These are phyloP conservation scores for Puccinia novopanici DNA, from an alignment of 1,284 basidiomycete genomes.

Conservation along the genomic window DNA sequence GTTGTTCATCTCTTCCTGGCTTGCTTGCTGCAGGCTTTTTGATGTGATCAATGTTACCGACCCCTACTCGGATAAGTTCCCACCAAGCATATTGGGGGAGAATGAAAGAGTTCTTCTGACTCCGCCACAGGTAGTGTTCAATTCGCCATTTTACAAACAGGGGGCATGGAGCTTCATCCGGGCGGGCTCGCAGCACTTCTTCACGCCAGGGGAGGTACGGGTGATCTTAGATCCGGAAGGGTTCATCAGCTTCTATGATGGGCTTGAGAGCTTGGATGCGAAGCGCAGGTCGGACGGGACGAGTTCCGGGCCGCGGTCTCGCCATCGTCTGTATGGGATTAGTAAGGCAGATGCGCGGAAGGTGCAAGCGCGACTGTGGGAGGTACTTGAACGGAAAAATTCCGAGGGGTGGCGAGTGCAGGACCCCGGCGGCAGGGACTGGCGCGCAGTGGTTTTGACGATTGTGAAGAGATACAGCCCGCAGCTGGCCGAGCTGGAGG, in stretches of 20 bases:
- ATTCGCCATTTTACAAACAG: not conserved
- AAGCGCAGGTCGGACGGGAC: not conserved
- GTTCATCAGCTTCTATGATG: conserved; percentile 63
- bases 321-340: conserved; percentile 24
- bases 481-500: not conserved
- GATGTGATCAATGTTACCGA: too few species aligned
- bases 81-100: too few species aligned
- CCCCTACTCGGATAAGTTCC: too few species aligned
- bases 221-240: conserved; percentile 61
- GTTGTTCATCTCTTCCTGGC: too few species aligned
- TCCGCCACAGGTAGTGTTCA: not conserved
- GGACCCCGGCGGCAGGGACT: conserved; percentile 2
- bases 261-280: conserved; percentile 54
- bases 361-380: not conserved
- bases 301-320: not conserved
- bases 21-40: too few species aligned
- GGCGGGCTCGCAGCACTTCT: conserved; percentile 62
- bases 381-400: conserved; percentile 22
- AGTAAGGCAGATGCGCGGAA: conserved; percentile 18
- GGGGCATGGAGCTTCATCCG: conserved; percentile 58
- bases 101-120: not conserved
- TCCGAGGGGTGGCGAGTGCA: not conserved
- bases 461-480: not conserved
- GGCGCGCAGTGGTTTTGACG: conserved; percentile 1
- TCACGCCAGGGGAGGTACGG: conserved; percentile 62